Base-by-base conservation (phyloP, 2,329 filamentous ascomycete species). In the Trichoderma sp. region DNA sequence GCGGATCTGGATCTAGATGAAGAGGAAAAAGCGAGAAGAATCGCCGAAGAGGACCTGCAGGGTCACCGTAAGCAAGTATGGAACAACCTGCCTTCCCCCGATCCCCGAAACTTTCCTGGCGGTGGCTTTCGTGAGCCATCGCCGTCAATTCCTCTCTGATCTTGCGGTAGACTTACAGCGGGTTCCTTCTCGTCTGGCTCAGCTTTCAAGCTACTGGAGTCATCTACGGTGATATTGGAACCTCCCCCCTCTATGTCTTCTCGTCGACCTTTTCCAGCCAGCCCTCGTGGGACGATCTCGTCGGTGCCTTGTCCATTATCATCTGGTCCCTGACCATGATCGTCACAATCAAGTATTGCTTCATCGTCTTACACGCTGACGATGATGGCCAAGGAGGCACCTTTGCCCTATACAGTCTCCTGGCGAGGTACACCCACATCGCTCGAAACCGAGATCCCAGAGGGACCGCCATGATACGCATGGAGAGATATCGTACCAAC, bases 311-410 rank as follows among this genome's bases (percentile, higher is more conserved):
- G 2, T 91, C 89, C 4, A 83, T 92, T 52, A 86, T 92, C 69
- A 85, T 92, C 54, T 92, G 89, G 89, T 86, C 88, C 0, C 77
- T 92, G 37, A 89, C 87, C 27, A 78, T 91, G 69, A 90, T 92
- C 78, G 89, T 92, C 39, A 90, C 88, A 0, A 71, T 90, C 68
- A 92, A 92, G 78, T 92, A 92, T 73, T 82, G 89, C 45, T 80
- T 90, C 69, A 86, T 92, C 73, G 85, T 92, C 42, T 78, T 92
- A 5, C 80, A 80, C 37, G 89, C 89, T 63, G 89, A 91, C 75
- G 88, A 92, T 70, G 89, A 91, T 73, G 89, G 89, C 53, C 88
- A 92, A 73, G 89, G 89, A 32, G 89, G 89, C 34, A 91, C 89
- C 0, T 91, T 91, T 76, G 87, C 86, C 34, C 84, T 88, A 29